Conservation (phyloP, 1,284 basidiomycete species). For the Papiliotrema flavescens region DNA sequence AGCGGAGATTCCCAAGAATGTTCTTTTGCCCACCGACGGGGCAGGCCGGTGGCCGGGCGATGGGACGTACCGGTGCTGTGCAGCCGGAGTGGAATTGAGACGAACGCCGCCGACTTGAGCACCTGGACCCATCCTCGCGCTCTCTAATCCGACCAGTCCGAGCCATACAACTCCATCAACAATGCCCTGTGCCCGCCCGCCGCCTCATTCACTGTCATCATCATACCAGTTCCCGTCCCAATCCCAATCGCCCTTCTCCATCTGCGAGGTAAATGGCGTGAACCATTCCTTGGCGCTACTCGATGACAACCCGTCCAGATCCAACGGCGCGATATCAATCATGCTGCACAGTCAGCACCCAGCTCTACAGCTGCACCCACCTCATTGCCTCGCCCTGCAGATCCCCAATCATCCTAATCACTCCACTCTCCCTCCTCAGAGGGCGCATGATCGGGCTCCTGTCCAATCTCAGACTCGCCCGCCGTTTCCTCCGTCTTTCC, state of each 20-base stretch:
- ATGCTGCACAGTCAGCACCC: constrained; percentile 10
- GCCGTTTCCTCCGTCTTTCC: constrained; percentile 12
- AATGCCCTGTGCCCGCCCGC: too few relatives aligned
- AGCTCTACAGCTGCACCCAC: constrained; percentile 6
- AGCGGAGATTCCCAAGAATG: too few relatives aligned
- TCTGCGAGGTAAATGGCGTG: constrained; percentile 18
- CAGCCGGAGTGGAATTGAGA: too few relatives aligned
- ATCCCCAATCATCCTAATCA: constrained; percentile 26
- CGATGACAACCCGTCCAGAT: constrained; percentile 10
- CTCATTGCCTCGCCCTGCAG: constrained; percentile 29
- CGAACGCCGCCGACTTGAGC: too few relatives aligned
- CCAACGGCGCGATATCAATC: constrained; percentile 21
- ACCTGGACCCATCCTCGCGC: too few relatives aligned
- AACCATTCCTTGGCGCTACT: constrained; percentile 9
- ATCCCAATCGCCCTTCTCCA: constrained; percentile 21
- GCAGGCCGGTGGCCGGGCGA: too few relatives aligned
- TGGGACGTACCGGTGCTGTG: too few relatives aligned
- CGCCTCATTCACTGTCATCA: not conserved
- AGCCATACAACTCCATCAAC: too few relatives aligned
- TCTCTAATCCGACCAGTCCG: too few relatives aligned
- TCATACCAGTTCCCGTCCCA: constrained; percentile 12
- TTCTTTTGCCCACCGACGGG: too few relatives aligned
- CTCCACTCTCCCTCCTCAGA: constrained; percentile 7
- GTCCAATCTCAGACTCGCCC: not conserved
- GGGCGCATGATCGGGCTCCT: constrained; percentile 23